Evolutionary conservation across 169 alveolate species (phyloP).

Genomic region (Sarcocystis neurona): DNA sequence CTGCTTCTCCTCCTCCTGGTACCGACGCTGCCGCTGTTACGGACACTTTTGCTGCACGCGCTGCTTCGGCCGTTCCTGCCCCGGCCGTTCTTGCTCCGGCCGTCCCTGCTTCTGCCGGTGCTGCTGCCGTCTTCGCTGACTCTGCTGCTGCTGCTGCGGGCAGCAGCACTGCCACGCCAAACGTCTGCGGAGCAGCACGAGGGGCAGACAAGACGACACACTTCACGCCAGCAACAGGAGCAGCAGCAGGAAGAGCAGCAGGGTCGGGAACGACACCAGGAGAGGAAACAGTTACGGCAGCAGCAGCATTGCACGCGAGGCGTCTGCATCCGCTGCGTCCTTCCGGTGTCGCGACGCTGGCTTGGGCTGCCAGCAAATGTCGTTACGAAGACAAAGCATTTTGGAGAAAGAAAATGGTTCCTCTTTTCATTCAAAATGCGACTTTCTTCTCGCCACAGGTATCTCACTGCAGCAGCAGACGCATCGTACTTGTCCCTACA

Average conservation of each 20-base stretch:
- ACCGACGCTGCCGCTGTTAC: background rate
- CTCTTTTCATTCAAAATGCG: background rate
- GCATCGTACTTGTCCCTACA: too few relatives aligned
- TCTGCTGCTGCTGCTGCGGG: background rate
- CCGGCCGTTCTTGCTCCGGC: too few relatives aligned
- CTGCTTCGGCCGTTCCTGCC: too few relatives aligned
- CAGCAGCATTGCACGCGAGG: background rate
- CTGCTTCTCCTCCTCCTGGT: background rate
- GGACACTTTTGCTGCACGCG: background rate
- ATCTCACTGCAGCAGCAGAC: too few relatives aligned
- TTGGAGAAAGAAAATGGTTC: background rate
- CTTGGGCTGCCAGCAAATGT: constrained; percentile 23
- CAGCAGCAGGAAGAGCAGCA: too few relatives aligned
- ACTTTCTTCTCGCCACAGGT: constrained; percentile 18
- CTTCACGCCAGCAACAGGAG: background rate
- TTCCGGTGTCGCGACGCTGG: background rate
- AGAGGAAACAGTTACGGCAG: too few relatives aligned
- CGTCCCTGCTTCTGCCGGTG: too few relatives aligned
- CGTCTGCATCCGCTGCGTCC: background rate
- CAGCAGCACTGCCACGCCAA: background rate
- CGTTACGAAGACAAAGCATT: background rate
- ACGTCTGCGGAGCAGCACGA: background rate
- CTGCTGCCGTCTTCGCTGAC: too few relatives aligned
- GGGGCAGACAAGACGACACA: background rate
- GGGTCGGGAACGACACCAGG: too few relatives aligned